These are phyloP conservation scores for Brasilioporus rufonigricans DNA, from an alignment of 768 basidiomycete species.

Conservation along the genomic window DNA sequence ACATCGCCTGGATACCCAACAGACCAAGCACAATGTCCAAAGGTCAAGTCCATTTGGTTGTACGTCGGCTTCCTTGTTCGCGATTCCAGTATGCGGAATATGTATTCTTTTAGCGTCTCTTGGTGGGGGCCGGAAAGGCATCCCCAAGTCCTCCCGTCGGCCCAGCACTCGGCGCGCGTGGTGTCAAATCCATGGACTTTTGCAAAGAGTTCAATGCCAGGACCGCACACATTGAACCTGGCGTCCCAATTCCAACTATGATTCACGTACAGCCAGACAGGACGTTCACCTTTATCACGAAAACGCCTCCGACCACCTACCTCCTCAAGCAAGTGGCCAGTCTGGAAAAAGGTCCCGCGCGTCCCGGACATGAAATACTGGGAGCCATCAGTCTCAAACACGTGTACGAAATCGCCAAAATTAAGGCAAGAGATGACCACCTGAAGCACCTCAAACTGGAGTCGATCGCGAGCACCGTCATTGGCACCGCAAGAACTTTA, in stretches of 20 bases:
- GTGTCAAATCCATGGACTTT: conserved; percentile 99
- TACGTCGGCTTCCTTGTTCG: conserved; percentile 38
- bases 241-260: conserved; percentile 86
- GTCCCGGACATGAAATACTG: conserved; percentile 72
- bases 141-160: conserved; percentile 96
- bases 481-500: conserved; percentile 85
- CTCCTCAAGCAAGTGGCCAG: conserved; percentile 90
- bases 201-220: conserved; percentile 99
- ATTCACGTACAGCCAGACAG: conserved; percentile 95
- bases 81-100: conserved; percentile 13
- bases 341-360: conserved; percentile 86
- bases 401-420: conserved; percentile 97
- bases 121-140: conserved; percentile 92
- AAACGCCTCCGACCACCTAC: conserved; percentile 86
- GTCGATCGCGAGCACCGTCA: conserved; percentile 81
- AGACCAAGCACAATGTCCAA: conserved; percentile 53
- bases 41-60: conserved; percentile 73
- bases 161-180: conserved; percentile 95
- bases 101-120: conserved; percentile 56
- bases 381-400: conserved; percentile 93
- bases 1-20: not conserved
- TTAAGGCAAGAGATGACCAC: conserved; percentile 89
- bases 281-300: conserved; percentile 89
- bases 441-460: conserved; percentile 84
- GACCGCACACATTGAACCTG: conserved; percentile 82